Conservation (phyloP, 169 alveolate species). For the Theileria parva region DNA sequence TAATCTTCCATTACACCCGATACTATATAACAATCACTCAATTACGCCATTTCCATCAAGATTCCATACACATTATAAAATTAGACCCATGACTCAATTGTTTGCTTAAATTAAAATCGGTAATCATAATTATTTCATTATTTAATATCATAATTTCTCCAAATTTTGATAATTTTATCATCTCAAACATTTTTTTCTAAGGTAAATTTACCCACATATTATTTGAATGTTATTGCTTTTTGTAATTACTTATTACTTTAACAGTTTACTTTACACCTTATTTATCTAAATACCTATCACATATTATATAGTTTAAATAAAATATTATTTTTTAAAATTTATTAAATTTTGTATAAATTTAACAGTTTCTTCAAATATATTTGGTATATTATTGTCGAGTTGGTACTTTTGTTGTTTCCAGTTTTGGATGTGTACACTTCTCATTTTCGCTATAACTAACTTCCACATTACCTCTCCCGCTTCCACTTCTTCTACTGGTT, state of each 20-base stretch:
- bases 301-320: not conserved
- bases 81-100: not conserved
- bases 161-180: not conserved
- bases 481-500: conserved; percentile 30
- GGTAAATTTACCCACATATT: not conserved
- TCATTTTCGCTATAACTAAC: conserved; percentile 45
- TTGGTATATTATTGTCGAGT: not conserved
- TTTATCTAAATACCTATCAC: conserved; percentile 2
- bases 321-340: conserved; percentile 4
- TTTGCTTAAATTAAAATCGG: too few species aligned
- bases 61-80: conserved; percentile 1
- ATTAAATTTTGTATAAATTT: conserved; percentile 24
- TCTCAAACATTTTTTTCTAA: not conserved
- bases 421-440: conserved; percentile 47
- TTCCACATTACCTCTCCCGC: conserved; percentile 59
- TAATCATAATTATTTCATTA: too few species aligned
- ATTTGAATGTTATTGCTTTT: too few species aligned
- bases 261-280: not conserved
- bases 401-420: conserved; percentile 56
- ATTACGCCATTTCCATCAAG: not conserved
- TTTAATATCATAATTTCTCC: not conserved
- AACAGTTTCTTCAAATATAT: conserved; percentile 23
- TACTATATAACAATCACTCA: not conserved
- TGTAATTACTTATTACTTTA: not conserved
- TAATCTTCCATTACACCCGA: conserved; percentile 28